Evolutionary conservation across 1,139 yeast species (phyloP).

Genomic region (Yarrowia galli): DNA sequence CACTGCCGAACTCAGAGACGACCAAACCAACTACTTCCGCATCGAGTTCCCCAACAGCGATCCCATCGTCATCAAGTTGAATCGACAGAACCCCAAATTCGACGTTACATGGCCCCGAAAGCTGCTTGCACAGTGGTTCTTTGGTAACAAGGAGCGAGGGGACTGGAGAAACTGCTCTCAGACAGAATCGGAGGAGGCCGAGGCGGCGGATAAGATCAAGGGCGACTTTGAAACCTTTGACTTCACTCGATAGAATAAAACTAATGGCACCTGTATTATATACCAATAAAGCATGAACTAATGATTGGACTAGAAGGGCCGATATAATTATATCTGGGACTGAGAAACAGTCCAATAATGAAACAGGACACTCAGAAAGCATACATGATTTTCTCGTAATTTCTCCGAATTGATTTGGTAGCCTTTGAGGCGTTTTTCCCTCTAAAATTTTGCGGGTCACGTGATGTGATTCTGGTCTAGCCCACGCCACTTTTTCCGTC

Average conservation of each 20-base stretch:
- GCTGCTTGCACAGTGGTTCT: conserved; percentile 64
- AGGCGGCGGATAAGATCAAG: conserved; percentile 67
- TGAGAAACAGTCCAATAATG: no score
- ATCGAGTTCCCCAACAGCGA: conserved; percentile 42
- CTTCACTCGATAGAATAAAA: conserved; percentile 46
- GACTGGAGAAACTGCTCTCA: conserved; percentile 82
- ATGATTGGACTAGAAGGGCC: neutral
- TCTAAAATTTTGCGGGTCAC: neutral
- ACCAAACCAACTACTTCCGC: conserved; percentile 43
- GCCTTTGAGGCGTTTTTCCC: no score
- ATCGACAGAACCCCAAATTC: conserved; percentile 47
- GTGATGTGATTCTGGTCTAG: conserved; percentile 3
- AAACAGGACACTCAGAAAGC: neutral
- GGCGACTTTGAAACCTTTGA: conserved; percentile 58
- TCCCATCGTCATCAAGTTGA: conserved; percentile 41
- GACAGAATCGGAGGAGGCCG: conserved; percentile 61
- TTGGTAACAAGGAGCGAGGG: conserved; percentile 61
- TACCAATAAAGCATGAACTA: neutral
- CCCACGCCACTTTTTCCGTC: neutral
- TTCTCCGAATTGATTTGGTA: neutral
- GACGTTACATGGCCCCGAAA: conserved; percentile 84
- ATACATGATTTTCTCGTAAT: neutral
- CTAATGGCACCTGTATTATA: conserved; percentile 12
- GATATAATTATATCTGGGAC: no score
- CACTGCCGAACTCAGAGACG: conserved; percentile 31